These are phyloP conservation scores for Aspergillus thermomutatus DNA, from an alignment of 2,329 filamentous ascomycete species.

Conservation along the genomic window DNA sequence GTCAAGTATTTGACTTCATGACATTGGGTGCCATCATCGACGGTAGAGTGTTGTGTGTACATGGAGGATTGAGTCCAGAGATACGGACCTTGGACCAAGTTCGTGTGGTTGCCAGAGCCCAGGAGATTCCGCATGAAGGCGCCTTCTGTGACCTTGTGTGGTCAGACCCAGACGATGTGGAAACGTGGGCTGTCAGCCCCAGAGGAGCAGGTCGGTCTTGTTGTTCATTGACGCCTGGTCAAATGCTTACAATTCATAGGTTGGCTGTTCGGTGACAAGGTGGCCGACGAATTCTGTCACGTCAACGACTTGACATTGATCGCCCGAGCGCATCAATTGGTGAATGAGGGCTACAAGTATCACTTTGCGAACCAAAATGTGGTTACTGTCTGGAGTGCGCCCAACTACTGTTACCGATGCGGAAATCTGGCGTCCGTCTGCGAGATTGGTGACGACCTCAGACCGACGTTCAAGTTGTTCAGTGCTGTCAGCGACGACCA, in stretches of 20 bases:
- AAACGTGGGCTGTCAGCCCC: slow-evolving; percentile 67
- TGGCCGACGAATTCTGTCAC: slow-evolving; percentile 73
- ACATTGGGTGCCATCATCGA: slow-evolving; percentile 71
- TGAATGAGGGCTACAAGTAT: slow-evolving; percentile 81
- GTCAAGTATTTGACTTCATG: slow-evolving; percentile 74
- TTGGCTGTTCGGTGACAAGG: slow-evolving; percentile 68
- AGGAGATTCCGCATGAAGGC: slow-evolving; percentile 74
- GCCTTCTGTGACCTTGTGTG: slow-evolving; percentile 75
- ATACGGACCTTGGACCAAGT: slow-evolving; percentile 74
- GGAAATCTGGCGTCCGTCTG: slow-evolving; percentile 90
- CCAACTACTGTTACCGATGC: slow-evolving; percentile 96
- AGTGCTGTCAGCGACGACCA: slow-evolving; percentile 46
- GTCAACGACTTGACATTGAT: slow-evolving; percentile 71
- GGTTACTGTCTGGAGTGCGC: slow-evolving; percentile 74
- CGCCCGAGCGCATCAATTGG: slow-evolving; percentile 69
- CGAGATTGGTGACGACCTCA: slow-evolving; percentile 79
- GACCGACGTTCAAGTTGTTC: slow-evolving; percentile 73
- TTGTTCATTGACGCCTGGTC: neutral
- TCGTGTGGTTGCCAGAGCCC: slow-evolving; percentile 67
- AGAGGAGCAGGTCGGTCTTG: slow-evolving; percentile 59
- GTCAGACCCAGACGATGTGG: slow-evolving; percentile 70
- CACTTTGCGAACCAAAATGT: slow-evolving; percentile 95
- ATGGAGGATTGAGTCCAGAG: slow-evolving; percentile 68
- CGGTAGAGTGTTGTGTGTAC: slow-evolving; percentile 69
- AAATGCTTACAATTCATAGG: slow-evolving; percentile 22